Evolutionary conservation across 2,329 filamentous ascomycete species (phyloP).

Genomic region (Calonectria hawksworthii): DNA sequence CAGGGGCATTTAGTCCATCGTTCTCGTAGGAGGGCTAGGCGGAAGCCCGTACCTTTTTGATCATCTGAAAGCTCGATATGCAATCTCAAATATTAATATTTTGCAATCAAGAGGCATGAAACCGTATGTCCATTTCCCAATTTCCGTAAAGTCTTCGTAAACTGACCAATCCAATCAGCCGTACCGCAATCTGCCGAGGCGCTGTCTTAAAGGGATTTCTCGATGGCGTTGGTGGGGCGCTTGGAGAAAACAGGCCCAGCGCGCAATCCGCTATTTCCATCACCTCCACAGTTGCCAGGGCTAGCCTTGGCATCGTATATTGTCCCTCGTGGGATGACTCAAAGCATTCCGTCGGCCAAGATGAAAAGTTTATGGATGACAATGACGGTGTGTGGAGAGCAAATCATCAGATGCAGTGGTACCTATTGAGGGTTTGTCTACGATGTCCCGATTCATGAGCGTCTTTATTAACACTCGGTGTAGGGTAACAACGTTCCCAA

Average conservation of each 20-base stretch:
- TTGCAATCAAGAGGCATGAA: not conserved
- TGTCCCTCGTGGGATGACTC: not conserved
- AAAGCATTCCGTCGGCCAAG: not conserved
- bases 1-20: not conserved
- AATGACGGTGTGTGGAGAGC: not conserved
- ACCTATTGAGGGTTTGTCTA: not conserved
- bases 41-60: slow-evolving; percentile 3
- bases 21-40: not conserved
- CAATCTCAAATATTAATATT: not conserved
- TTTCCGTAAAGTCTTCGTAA: no score
- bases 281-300: not conserved
- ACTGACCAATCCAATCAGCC: not conserved
- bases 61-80: not conserved
- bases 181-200: not conserved
- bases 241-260: not conserved
- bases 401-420: not conserved
- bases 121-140: not conserved
- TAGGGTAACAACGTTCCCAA: slow-evolving; percentile 8
- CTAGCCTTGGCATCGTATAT: not conserved
- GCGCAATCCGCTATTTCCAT: not conserved
- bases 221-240: not conserved
- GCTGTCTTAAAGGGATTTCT: not conserved
- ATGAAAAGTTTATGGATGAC: not conserved
- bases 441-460: not conserved
- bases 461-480: not conserved